phyloP scores from a whole-genome alignment of 1,284 basidiomycete genomes.

The Calocybe gambosa region DNA sequence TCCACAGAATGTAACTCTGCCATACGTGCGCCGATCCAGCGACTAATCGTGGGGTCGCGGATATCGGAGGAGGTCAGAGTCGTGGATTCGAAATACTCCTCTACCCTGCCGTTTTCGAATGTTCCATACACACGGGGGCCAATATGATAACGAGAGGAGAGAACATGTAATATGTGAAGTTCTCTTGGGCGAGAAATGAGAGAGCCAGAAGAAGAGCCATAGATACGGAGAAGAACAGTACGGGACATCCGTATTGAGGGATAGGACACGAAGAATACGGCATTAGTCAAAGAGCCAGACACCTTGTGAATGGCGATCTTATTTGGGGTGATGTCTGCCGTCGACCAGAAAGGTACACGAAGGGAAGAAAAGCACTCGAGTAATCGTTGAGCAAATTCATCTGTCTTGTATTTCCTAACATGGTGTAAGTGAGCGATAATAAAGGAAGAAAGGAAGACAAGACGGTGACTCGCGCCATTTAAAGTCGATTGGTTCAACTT shows the following conservation, averaged over 20 bases:
- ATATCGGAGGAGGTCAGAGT: slow-evolving; percentile 75
- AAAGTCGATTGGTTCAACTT: slow-evolving; percentile 20
- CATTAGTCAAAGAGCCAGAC: slow-evolving; percentile 90
- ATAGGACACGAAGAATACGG: slow-evolving; percentile 87
- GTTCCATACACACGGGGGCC: slow-evolving; percentile 92
- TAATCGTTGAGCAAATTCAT: slow-evolving; percentile 52
- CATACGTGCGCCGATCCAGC: slow-evolving; percentile 87
- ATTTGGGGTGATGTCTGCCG: slow-evolving; percentile 37
- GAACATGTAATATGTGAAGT: slow-evolving; percentile 79
- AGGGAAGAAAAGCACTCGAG: slow-evolving; percentile 50
- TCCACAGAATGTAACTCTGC: slow-evolving; percentile 90
- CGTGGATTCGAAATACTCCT: slow-evolving; percentile 88
- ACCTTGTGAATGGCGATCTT: slow-evolving; percentile 69
- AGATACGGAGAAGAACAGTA: slow-evolving; percentile 82
- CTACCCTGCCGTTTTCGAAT: slow-evolving; percentile 88
- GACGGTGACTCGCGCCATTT: slow-evolving; percentile 25
- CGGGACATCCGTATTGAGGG: slow-evolving; percentile 43
- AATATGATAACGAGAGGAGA: slow-evolving; percentile 81
- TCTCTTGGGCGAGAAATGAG: slow-evolving; percentile 84
- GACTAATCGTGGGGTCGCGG: slow-evolving; percentile 66
- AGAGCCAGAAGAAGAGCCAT: slow-evolving; percentile 79
- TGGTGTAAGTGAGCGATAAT: slow-evolving; percentile 19
- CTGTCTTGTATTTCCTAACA: slow-evolving; percentile 60
- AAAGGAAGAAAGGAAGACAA: slow-evolving; percentile 19
- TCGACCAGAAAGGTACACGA: slow-evolving; percentile 53